Conservation (phyloP, 495 filamentous ascomycete genomes). For the Penicillium cosmopolitanum region DNA sequence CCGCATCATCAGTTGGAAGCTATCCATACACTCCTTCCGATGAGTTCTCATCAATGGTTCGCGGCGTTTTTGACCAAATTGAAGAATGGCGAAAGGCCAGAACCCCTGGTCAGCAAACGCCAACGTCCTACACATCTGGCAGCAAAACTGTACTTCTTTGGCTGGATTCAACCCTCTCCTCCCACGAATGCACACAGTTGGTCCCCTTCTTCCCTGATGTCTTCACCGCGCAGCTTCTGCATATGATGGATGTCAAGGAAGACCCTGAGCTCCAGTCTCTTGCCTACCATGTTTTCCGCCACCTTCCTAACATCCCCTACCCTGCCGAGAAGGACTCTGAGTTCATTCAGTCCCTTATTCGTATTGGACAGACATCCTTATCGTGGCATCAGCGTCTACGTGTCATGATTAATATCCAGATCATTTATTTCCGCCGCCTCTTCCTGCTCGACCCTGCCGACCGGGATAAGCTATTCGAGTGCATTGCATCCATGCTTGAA, state of each 20-base stretch:
- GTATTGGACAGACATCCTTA: slow-evolving; percentile 80
- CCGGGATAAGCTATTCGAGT: slow-evolving; percentile 81
- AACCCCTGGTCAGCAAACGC: slow-evolving; percentile 85
- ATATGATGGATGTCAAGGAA: slow-evolving; percentile 99
- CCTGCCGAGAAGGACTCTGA: slow-evolving; percentile 78
- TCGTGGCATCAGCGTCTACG: slow-evolving; percentile 98
- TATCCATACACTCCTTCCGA: slow-evolving; percentile 77
- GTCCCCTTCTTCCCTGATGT: slow-evolving; percentile 87
- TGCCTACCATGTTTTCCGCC: slow-evolving; percentile 96
- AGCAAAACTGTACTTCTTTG: slow-evolving; percentile 95
- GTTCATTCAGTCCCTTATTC: slow-evolving; percentile 84
- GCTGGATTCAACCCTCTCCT: slow-evolving; percentile 89
- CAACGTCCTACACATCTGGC: slow-evolving; percentile 91
- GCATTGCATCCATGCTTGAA: slow-evolving; percentile 90
- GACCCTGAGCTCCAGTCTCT: slow-evolving; percentile 93
- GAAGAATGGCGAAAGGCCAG: slow-evolving; percentile 87
- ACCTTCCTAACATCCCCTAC: slow-evolving; percentile 95
- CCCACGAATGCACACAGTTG: slow-evolving; percentile 89
- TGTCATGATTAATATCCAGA: slow-evolving; percentile 99
- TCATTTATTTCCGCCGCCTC: slow-evolving; percentile 95
- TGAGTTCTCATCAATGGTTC: slow-evolving; percentile 74
- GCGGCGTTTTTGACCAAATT: slow-evolving; percentile 76
- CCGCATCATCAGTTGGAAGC: slow-evolving; percentile 80
- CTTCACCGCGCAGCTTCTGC: slow-evolving; percentile 87
- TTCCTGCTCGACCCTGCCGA: slow-evolving; percentile 84